Base-by-base conservation (phyloP, 768 basidiomycete genomes). In the Podaxis sp. region DNA sequence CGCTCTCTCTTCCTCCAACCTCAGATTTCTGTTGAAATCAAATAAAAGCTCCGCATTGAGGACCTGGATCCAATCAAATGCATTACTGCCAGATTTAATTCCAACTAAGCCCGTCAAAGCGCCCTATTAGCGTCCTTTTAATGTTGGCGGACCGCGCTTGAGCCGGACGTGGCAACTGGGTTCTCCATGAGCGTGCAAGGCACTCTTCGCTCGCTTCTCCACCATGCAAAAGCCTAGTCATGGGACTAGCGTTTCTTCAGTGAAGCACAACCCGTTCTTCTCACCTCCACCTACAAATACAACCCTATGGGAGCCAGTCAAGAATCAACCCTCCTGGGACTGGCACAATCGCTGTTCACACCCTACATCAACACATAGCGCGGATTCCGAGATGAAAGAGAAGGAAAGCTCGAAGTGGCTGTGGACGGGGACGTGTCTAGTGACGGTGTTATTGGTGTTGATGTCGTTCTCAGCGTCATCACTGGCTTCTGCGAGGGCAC, bases 381-480 rank as follows among this genome's bases (percentile, higher is more conserved):
- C 46, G 41, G 36, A 56, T 11, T 56, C 61, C 8, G 17, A 50
- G 37, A 62, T 62, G 61, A 62, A 62, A 56, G 37, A 46, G 33
- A 62, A 56, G 8, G 59, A 20, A 30, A 41, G 51, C 2, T 62
- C 61, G 33, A 56, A 8, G 22, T 62, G 61, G 61, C 15, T 62
- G 30, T 50, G 54, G 54, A 50, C 55, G 20, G 61, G 61, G 36
- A 56, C 61, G 46, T 62, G 61, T 28, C 8, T 62, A 10, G 54
- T 55, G 55, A 56, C 61, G 15, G 20, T 62, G 11, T 50, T 62
- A 36, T 41, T 62, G 54, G 61, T 62, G 36, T 51, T 62, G 46
- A 56, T 62, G 61, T 62, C 61, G 33, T 50, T 62, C 48, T 62
- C 61, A 36, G 61, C 51, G 54, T 62, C 61, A 6, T 62, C 61